Conservation (phyloP, 345 rosid species). For the Nephelium lappaceum region DNA sequence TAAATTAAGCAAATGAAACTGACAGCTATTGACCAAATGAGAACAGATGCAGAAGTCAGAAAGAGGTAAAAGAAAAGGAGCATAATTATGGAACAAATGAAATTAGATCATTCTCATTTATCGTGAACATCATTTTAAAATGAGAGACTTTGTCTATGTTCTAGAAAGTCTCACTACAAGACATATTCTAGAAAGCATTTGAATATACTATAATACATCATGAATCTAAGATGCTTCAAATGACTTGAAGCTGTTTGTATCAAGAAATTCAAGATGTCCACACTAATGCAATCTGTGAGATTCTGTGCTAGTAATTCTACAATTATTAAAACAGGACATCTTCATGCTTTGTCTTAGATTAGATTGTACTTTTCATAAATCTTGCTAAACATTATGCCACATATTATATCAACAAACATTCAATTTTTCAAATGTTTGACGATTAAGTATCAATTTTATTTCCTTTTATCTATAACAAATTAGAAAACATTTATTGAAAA, state of each 20-base stretch:
- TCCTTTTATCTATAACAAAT: not conserved
- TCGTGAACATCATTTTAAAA: not conserved
- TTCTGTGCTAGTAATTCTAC: not conserved
- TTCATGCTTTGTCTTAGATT: not conserved
- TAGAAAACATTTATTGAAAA: not conserved
- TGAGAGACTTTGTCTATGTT: not conserved
- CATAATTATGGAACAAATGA: not conserved
- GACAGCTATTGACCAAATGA: not conserved
- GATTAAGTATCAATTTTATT: not conserved
- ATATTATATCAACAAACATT: not conserved
- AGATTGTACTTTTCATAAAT: not conserved
- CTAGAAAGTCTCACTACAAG: not conserved
- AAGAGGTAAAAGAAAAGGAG: not conserved
- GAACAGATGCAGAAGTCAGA: not conserved
- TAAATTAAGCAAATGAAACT: constrained; percentile 1
- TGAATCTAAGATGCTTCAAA: not conserved
- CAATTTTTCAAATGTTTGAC: not conserved
- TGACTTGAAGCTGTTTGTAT: not conserved
- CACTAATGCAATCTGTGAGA: not conserved
- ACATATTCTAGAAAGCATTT: not conserved
- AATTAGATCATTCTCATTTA: not conserved
- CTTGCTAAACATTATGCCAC: not conserved
- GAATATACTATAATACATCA: no score
- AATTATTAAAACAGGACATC: not conserved
- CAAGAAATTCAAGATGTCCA: not conserved